Evolutionary conservation across 1,284 basidiomycete genomes (phyloP).

Genomic region (Fomes fomentarius): DNA sequence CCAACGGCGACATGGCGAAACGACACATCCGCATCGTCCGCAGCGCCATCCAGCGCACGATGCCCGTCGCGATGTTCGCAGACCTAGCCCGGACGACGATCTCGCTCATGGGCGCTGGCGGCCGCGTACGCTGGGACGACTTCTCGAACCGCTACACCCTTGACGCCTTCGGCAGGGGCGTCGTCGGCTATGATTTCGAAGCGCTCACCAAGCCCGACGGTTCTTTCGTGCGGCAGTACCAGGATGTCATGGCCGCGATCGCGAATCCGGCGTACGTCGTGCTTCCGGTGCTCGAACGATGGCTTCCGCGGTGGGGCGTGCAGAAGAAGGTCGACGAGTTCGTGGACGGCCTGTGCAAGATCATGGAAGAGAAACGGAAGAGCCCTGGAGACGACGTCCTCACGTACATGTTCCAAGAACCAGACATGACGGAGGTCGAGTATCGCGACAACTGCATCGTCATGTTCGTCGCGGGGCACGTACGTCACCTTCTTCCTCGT

Average conservation of each 20-base stretch:
- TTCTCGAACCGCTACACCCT: constrained; percentile 31
- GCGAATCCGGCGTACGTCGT: constrained; percentile 34
- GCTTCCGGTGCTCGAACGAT: constrained; percentile 33
- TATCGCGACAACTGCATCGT: constrained; percentile 36
- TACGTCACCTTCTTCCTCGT: constrained; percentile 10
- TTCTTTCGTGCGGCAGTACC: constrained; percentile 35
- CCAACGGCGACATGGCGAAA: constrained; percentile 33
- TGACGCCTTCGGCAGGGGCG: constrained; percentile 34
- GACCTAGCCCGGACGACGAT: constrained; percentile 27
- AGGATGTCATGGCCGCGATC: constrained; percentile 35
- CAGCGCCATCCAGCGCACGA: constrained; percentile 28
- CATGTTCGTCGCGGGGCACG: constrained; percentile 37
- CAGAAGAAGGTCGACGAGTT: constrained; percentile 29
- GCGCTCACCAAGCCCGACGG: constrained; percentile 30
- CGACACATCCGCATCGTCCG: constrained; percentile 30
- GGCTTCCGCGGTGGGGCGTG: constrained; percentile 29
- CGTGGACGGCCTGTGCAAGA: constrained; percentile 23
- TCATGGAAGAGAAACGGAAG: constrained; percentile 30
- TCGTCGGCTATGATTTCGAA: constrained; percentile 38
- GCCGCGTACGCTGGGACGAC: constrained; percentile 30
- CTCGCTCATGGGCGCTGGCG: constrained; percentile 24
- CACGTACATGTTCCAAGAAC: constrained; percentile 35
- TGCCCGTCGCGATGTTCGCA: constrained; percentile 32
- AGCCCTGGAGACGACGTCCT: constrained; percentile 35
- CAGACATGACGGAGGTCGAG: constrained; percentile 30